Percentiles rank a stretch among this genome's conserved stretches.
These are phyloP conservation scores for Brettanomyces naardenensis DNA, from an alignment of 805 yeast genomes.

Conservation along the genomic window DNA sequence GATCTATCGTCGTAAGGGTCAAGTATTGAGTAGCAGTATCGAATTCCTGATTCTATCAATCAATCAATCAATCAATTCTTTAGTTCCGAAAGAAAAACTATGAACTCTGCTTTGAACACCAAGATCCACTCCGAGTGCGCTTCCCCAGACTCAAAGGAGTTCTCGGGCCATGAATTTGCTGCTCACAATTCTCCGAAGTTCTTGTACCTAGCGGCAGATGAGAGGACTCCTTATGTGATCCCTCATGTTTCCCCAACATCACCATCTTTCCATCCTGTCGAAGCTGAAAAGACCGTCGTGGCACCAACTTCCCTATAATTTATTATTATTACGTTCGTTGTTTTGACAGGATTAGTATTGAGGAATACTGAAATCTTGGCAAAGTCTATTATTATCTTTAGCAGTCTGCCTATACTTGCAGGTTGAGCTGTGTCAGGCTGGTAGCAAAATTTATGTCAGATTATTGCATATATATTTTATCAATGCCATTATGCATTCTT, in stretches of 20 bases:
- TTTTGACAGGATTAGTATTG: too few species aligned
- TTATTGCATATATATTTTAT: too few species aligned
- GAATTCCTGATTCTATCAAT: too few species aligned
- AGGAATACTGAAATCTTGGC: background rate
- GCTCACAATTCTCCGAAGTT: background rate
- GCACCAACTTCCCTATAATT: too few species aligned
- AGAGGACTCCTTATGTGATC: slow-evolving; percentile 55
- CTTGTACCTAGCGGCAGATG: slow-evolving; percentile 11
- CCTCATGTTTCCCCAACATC: slow-evolving; percentile 48
- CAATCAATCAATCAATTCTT: too few species aligned
- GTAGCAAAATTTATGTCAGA: too few species aligned
- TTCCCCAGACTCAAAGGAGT: background rate
- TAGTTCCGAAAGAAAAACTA: too few species aligned
- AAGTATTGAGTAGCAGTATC: too few species aligned
- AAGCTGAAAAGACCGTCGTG: background rate
- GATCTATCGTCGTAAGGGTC: too few species aligned
- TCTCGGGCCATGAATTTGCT: background rate
- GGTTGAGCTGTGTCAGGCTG: too few species aligned
- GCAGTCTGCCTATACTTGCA: too few species aligned
- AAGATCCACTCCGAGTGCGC: background rate
- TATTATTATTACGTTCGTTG: too few species aligned
- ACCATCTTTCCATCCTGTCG: background rate
- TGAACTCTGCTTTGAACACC: background rate
- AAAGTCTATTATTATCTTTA: background rate
- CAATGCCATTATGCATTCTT: background rate